Evolutionary conservation across 441 rosid genomes (phyloP).

Genomic region (Pelargonium australe): DNA sequence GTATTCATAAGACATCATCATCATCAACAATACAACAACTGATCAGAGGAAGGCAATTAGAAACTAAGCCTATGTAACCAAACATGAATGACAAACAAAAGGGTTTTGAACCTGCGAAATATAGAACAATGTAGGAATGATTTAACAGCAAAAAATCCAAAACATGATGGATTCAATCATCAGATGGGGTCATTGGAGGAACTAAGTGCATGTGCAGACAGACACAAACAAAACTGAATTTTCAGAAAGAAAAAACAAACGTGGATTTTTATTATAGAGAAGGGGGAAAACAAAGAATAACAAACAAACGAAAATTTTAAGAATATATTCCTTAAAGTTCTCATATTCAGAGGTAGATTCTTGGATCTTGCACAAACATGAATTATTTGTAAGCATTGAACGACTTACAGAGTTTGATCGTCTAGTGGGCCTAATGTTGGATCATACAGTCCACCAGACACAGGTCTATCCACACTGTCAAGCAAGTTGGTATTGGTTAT

Average conservation of each 20-base stretch:
- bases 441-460: constrained; percentile 24
- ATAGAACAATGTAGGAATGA: neutral
- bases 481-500: constrained; percentile 20
- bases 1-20: neutral
- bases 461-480: constrained; percentile 24
- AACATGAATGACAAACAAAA: neutral
- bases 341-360: neutral
- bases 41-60: neutral
- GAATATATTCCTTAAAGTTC: neutral
- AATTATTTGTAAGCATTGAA: neutral
- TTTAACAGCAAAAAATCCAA: neutral
- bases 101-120: neutral
- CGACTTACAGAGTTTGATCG: constrained; percentile 18
- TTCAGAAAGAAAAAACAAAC: neutral
- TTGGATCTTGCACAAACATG: neutral
- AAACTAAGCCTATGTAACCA: neutral
- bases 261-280: neutral
- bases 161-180: neutral
- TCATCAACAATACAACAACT: neutral
- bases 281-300: neutral
- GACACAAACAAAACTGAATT: neutral
- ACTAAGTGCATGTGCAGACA: neutral
- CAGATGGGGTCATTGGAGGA: neutral
- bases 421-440: constrained; percentile 24
- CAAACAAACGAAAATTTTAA: neutral